These are phyloP conservation scores for Trichomonas gallinae DNA, from an alignment of 208 protist species.

Conservation along the genomic window DNA sequence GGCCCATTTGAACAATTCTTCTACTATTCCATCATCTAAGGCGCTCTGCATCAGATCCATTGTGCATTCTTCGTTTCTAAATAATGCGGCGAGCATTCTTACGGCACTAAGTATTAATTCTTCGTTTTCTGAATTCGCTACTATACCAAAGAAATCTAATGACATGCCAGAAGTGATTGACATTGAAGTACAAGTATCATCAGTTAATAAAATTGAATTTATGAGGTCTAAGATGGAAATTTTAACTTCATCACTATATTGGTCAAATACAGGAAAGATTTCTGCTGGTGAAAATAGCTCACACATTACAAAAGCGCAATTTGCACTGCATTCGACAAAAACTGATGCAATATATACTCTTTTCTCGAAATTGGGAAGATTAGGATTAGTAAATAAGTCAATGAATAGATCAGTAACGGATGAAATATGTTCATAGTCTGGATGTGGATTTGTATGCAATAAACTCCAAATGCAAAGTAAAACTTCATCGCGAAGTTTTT, in stretches of 20 bases:
- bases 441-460: background rate
- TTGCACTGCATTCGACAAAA: background rate
- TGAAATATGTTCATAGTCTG: background rate
- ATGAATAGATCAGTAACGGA: background rate
- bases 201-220: background rate
- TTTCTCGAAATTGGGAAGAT: background rate
- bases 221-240: background rate
- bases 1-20: background rate
- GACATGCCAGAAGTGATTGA: background rate
- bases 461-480: background rate
- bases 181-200: background rate
- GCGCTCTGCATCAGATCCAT: background rate
- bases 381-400: background rate
- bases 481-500: background rate
- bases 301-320: background rate
- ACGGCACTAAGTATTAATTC: background rate
- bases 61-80: background rate
- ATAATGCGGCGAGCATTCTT: background rate
- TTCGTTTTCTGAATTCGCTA: background rate
- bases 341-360: background rate
- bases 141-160: background rate
- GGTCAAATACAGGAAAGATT: background rate
- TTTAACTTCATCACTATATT: background rate
- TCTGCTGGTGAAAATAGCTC: background rate
- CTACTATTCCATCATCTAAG: background rate